Evolutionary conservation across 768 basidiomycete species (phyloP).

Genomic region (Suillus variegatus): DNA sequence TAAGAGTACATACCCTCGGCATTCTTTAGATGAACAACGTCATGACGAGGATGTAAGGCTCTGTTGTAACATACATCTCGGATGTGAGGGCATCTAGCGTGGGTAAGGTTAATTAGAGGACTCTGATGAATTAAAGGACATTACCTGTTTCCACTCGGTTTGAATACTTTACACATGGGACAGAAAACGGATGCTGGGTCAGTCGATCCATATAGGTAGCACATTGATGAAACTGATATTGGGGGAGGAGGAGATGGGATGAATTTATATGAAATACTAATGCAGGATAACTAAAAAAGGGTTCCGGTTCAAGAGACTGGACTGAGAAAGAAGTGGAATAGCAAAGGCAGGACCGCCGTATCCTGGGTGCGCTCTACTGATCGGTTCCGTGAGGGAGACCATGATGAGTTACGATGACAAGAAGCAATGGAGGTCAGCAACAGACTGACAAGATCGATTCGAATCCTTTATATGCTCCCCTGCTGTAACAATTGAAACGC

Average conservation of each 20-base stretch:
- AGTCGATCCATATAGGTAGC: slow-evolving; percentile 67
- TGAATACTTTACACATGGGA: slow-evolving; percentile 86
- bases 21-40: slow-evolving; percentile 80
- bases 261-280: slow-evolving; percentile 29
- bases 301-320: slow-evolving; percentile 40
- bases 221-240: slow-evolving; percentile 51
- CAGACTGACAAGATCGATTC: slow-evolving; percentile 5
- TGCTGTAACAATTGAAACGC: slow-evolving; percentile 12
- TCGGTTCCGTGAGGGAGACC: slow-evolving; percentile 37
- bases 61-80: slow-evolving; percentile 78
- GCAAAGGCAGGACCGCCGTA: slow-evolving; percentile 38
- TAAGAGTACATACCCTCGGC: slow-evolving; percentile 67
- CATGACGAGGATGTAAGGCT: slow-evolving; percentile 69
- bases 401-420: slow-evolving; percentile 27
- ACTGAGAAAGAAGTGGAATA: slow-evolving; percentile 34
- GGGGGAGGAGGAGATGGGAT: slow-evolving; percentile 19
- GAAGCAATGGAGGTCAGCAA: slow-evolving; percentile 10
- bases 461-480: slow-evolving; percentile 11
- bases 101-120: slow-evolving; percentile 18
- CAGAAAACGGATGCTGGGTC: slow-evolving; percentile 69
- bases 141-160: slow-evolving; percentile 58
- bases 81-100: slow-evolving; percentile 71
- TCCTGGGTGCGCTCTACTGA: slow-evolving; percentile 37
- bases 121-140: slow-evolving; percentile 12
- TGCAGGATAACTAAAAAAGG: slow-evolving; percentile 32